Evolutionary conservation across 2,329 filamentous ascomycete species (phyloP), one percentile per base, ranked within the genome.

Genomic region (Diaporthe sp.): DNA sequence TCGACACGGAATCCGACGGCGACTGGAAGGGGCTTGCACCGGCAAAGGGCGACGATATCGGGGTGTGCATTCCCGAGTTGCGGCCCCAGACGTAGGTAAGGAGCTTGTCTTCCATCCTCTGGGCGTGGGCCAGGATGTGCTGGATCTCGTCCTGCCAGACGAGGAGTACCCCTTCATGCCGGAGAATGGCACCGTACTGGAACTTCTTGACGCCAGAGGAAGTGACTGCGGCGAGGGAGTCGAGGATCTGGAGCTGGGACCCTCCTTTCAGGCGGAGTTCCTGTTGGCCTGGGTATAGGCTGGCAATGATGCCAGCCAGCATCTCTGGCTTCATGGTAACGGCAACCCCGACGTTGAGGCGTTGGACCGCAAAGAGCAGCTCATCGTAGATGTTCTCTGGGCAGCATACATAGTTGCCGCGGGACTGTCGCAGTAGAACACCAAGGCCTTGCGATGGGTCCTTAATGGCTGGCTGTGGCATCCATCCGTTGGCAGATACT

Each of bases 271-370:
- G 82, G 57, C 82, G 80, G 39, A 89, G 80, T 76, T 88, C 86
- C 0, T 82, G 84, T 73, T 88, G 86, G 46, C 82, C 81, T 9
- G 83, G 82, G 10, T 83, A 76, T 34, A 89, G 76, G 0, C 82
- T 82, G n/a, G 82, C 80, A 76, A 88, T 83, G 49, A 89, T 85
- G 22, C 85, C 85, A 28, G 85, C 83, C 39, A 86, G 86, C 73
- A 87, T 86, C 61, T 87, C 84, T 2, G 86, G 86, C 13, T 84
- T 85, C 85, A 89, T 87, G 13, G 88, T 89, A 75, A 88, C 83
- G 19, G 86, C 87, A 46, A 88, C 86, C 22, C 83, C 82, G 28
- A 86, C 82, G 77, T 88, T 87, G 73, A 89, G 83, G 71, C 83
- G 84, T 71, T 84, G 83, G 9, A 87, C 84, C 10, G 87, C 86